phyloP scores from a whole-genome alignment of 148 eudicot genomes.

The Beta vulgaris region DNA sequence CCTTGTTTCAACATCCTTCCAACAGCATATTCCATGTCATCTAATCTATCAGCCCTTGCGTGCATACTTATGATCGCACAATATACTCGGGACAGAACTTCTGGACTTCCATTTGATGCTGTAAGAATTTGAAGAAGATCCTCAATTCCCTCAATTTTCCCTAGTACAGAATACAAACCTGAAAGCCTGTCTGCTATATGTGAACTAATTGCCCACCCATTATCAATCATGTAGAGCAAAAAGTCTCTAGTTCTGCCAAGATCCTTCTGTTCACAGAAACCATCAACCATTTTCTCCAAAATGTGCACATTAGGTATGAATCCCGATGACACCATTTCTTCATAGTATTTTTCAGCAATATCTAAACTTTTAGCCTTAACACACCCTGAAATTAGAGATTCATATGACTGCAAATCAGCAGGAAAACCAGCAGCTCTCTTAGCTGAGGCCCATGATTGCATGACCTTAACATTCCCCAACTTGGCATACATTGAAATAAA shows the following conservation, averaged over 20 bases:
- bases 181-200: constrained; percentile 30
- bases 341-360: constrained; percentile 35
- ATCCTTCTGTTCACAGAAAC: constrained; percentile 33
- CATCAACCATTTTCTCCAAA: constrained; percentile 35
- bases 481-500: constrained; percentile 44
- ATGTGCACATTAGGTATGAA: constrained; percentile 36
- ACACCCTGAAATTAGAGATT: constrained; percentile 41
- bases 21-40: constrained; percentile 49
- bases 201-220: constrained; percentile 27
- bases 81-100: constrained; percentile 32
- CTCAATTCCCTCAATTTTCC: constrained; percentile 41
- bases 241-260: constrained; percentile 31
- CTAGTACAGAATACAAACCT: constrained; percentile 26
- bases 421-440: constrained; percentile 39
- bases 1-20: constrained; percentile 55
- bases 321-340: constrained; percentile 45
- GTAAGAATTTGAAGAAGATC: constrained; percentile 30
- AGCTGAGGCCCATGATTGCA: constrained; percentile 43
- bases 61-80: constrained; percentile 37
- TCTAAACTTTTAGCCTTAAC: constrained; percentile 28
- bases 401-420: constrained; percentile 37
- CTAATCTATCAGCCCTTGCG: constrained; percentile 43
- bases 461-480: constrained; percentile 37
- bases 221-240: constrained; percentile 24
- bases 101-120: constrained; percentile 29